A percentile compares a stretch with the other conserved stretches of the same genome.
Evolutionary conservation across 2,329 filamentous ascomycete species (phyloP).

Genomic region (Karstenula rhodostoma): DNA sequence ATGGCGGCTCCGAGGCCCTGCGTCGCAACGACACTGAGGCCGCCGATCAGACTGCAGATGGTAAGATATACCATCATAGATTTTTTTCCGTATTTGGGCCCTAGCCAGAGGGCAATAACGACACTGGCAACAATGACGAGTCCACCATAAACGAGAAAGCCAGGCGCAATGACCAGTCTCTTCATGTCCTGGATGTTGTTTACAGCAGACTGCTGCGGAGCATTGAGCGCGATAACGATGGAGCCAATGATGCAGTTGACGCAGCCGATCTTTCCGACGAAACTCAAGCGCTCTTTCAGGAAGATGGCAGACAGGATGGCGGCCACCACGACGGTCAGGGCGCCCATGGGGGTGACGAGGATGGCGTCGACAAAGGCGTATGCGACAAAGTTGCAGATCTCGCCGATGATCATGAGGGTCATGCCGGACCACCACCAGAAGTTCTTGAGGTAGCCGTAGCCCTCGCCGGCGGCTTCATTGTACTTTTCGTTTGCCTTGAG

Average conservation of each 20-base stretch:
- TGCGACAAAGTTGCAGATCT: constrained; percentile 96
- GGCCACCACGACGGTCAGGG: constrained; percentile 89
- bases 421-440: constrained; percentile 95
- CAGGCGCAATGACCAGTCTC: constrained; percentile 81
- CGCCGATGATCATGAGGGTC: constrained; percentile 95
- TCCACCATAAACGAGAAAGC: constrained; percentile 85
- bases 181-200: constrained; percentile 92
- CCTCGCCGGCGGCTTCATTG: constrained; percentile 92
- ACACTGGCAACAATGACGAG: constrained; percentile 77
- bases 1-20: constrained; percentile 93
- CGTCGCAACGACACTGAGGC: constrained; percentile 91
- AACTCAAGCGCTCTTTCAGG: constrained; percentile 91
- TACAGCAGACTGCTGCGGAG: constrained; percentile 84
- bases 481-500: constrained; percentile 95
- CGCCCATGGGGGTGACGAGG: constrained; percentile 89
- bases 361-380: constrained; percentile 98
- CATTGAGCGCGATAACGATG: constrained; percentile 93
- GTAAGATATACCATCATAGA: constrained; percentile 98
- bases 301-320: constrained; percentile 93
- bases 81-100: constrained; percentile 90
- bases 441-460: constrained; percentile 97
- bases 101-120: constrained; percentile 80
- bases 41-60: constrained; percentile 94
- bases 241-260: constrained; percentile 95
- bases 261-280: constrained; percentile 95